A percentile compares a stretch with the other conserved stretches of the same genome.
phyloP scores from a whole-genome alignment of 331 rosid species.

The Acacia pycnantha region DNA sequence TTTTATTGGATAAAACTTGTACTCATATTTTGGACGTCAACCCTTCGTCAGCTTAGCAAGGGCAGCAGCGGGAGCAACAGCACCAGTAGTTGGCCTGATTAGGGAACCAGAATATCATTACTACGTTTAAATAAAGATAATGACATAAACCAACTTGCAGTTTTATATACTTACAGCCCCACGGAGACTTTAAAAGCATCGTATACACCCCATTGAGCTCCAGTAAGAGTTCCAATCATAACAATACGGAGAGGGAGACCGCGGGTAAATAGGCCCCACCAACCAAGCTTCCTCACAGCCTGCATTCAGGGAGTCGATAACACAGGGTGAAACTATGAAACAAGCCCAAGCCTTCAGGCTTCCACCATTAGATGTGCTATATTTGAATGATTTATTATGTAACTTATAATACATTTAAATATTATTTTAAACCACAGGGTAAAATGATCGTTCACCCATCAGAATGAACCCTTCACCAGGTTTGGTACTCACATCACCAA shows the following conservation, averaged over 20 bases:
- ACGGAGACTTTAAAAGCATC: conserved; percentile 94
- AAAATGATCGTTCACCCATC: background rate
- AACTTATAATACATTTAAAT: background rate
- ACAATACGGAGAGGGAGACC: conserved; percentile 98
- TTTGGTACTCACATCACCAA: conserved; percentile 77
- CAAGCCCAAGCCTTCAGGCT: background rate
- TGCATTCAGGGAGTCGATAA: conserved; percentile 30
- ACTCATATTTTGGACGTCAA: conserved; percentile 22
- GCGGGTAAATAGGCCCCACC: conserved; percentile 81
- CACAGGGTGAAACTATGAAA: background rate
- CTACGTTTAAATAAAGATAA: background rate
- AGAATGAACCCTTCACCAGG: background rate
- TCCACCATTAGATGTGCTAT: background rate
- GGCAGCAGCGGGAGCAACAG: conserved; percentile 53
- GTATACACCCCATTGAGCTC: conserved; percentile 95
- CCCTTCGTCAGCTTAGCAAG: conserved; percentile 41
- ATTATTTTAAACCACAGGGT: background rate
- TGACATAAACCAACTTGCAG: background rate
- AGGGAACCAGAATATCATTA: conserved; percentile 4
- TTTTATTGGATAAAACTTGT: conserved; percentile 33
- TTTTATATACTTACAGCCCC: conserved; percentile 71
- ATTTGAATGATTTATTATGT: background rate
- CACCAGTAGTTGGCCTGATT: conserved; percentile 94
- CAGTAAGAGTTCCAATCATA: conserved; percentile 97
- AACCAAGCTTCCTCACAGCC: conserved; percentile 91